phyloP scores from a whole-genome alignment of 768 basidiomycete genomes.

The Coprinopsis marcescibilis region DNA sequence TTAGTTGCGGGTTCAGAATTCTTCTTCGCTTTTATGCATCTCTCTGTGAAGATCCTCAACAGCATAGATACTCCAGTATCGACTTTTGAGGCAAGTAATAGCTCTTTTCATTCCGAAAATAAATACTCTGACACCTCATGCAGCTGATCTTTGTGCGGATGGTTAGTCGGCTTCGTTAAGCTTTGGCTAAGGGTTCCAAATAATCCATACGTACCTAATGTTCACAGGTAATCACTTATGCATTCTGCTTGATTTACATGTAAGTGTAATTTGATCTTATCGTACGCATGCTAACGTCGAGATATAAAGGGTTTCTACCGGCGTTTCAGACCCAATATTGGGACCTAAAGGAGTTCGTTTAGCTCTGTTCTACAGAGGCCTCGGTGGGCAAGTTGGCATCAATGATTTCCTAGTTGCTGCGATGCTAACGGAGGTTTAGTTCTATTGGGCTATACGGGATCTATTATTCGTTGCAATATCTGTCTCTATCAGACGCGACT shows the following conservation, averaged over 20 bases:
- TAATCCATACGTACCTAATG: no score
- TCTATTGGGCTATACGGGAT: slow-evolving; percentile 68
- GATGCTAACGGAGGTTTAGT: no score
- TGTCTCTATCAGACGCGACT: slow-evolving; percentile 74
- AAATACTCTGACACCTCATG: background rate
- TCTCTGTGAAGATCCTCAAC: slow-evolving; percentile 19
- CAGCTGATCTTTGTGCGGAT: slow-evolving; percentile 15
- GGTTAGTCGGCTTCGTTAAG: slow-evolving; percentile 1
- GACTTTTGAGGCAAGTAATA: slow-evolving; percentile 15
- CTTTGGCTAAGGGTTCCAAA: background rate
- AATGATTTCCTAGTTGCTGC: no score
- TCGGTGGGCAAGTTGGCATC: slow-evolving; percentile 1
- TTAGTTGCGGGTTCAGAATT: slow-evolving; percentile 17
- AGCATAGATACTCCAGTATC: slow-evolving; percentile 19
- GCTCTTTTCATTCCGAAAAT: background rate
- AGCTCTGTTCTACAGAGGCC: background rate
- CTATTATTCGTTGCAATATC: slow-evolving; percentile 69
- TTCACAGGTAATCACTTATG: slow-evolving; percentile 12
- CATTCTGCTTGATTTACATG: slow-evolving; percentile 14
- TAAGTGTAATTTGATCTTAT: slow-evolving; percentile 1
- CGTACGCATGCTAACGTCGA: no score
- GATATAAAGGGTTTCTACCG: slow-evolving; percentile 34
- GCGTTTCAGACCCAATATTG: slow-evolving; percentile 48
- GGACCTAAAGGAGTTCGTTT: slow-evolving; percentile 66
- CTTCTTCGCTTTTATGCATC: slow-evolving; percentile 20